A percentile compares a stretch with the other conserved stretches of the same genome.
These are phyloP conservation scores for Tetrahymena borealis DNA, from an alignment of 73 alveolate species.

Conservation along the genomic window DNA sequence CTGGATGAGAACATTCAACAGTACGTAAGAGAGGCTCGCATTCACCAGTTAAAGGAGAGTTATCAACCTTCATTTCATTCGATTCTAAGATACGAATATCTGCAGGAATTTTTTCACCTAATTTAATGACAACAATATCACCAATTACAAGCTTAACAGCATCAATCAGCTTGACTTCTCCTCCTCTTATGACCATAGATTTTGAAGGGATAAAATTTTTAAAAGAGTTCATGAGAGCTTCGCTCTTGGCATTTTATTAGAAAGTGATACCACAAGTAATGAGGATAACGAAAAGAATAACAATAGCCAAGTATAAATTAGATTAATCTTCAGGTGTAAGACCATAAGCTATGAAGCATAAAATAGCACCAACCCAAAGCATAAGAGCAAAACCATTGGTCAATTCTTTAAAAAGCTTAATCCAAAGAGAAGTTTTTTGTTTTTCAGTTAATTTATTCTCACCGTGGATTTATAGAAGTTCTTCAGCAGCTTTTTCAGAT, in stretches of 20 bases:
- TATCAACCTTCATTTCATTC: conserved; percentile 83
- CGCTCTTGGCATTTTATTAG: conserved; percentile 71
- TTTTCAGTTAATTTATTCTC: conserved; percentile 60
- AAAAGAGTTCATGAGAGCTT: conserved; percentile 85
- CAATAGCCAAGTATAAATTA: conserved; percentile 79
- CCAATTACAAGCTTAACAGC: conserved; percentile 66
- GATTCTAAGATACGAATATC: conserved; percentile 69
- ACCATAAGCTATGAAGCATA: conserved; percentile 68
- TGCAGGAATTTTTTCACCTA: conserved; percentile 70
- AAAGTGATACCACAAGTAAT: conserved; percentile 67
- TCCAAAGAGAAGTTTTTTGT: conserved; percentile 58
- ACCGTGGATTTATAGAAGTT: conserved; percentile 46
- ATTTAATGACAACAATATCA: conserved; percentile 52
- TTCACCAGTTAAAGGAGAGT: conserved; percentile 93
- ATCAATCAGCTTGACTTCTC: conserved; percentile 16
- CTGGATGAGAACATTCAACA: conserved; percentile 56
- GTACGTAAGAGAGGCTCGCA: conserved; percentile 70
- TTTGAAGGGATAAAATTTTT: conserved; percentile 59
- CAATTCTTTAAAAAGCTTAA: conserved; percentile 57
- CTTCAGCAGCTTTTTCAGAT: conserved; percentile 46
- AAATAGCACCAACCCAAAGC: conserved; percentile 63
- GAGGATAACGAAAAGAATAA: conserved; percentile 67
- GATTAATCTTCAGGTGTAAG: conserved; percentile 56
- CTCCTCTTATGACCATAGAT: conserved; percentile 57
- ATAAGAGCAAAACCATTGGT: conserved; percentile 68